Conservation (phyloP, 1,139 yeast genomes). For the Pichia sp. region DNA sequence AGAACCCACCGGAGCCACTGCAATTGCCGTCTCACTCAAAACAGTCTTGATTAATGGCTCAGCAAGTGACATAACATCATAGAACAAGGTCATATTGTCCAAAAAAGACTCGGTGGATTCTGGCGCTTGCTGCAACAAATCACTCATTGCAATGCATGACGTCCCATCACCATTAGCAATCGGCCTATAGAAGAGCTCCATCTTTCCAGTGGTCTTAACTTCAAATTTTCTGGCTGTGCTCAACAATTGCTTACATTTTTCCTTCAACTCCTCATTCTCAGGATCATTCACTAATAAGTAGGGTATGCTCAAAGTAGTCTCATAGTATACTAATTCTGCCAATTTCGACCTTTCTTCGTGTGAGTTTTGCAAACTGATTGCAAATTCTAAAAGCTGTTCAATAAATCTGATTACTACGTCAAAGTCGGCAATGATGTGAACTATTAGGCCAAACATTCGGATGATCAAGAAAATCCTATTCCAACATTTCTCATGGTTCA, state of each 20-base stretch:
- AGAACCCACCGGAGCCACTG: slow-evolving; percentile 16
- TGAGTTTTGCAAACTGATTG: slow-evolving; percentile 51
- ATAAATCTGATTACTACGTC: slow-evolving; percentile 47
- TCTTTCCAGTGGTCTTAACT: slow-evolving; percentile 18
- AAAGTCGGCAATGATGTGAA: slow-evolving; percentile 50
- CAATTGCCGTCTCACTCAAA: slow-evolving; percentile 12
- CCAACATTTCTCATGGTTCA: slow-evolving; percentile 56
- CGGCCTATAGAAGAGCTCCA: neutral
- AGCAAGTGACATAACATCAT: slow-evolving; percentile 21
- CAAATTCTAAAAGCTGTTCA: slow-evolving; percentile 49
- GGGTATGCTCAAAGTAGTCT: slow-evolving; percentile 65
- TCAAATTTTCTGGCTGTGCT: slow-evolving; percentile 41
- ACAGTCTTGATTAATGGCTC: slow-evolving; percentile 17
- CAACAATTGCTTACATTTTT: slow-evolving; percentile 42
- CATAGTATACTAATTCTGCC: slow-evolving; percentile 66
- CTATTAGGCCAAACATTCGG: slow-evolving; percentile 63
- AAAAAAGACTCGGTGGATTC: slow-evolving; percentile 12
- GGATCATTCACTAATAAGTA: slow-evolving; percentile 52
- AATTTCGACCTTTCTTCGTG: slow-evolving; percentile 44
- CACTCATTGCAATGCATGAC: slow-evolving; percentile 5
- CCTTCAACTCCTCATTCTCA: slow-evolving; percentile 33
- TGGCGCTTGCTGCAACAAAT: slow-evolving; percentile 4
- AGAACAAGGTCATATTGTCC: slow-evolving; percentile 29
- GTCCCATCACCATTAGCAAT: neutral
- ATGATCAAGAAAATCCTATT: slow-evolving; percentile 65